A percentile compares a stretch with the other conserved stretches of the same genome.
Evolutionary conservation across 495 filamentous ascomycete species (phyloP).

Genomic region (Penicillium crystallinum): DNA sequence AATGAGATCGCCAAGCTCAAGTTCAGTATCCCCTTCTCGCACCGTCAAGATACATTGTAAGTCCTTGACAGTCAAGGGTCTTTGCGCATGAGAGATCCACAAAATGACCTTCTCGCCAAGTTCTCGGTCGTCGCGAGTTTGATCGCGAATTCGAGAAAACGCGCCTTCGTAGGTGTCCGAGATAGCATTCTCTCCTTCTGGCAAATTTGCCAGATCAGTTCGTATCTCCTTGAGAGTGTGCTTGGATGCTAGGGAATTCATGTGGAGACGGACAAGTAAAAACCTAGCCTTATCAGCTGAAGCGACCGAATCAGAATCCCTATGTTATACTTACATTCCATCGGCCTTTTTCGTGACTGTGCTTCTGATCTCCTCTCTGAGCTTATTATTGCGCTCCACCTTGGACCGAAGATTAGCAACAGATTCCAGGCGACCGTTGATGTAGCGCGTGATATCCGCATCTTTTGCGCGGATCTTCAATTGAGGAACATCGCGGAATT

Average conservation of each 20-base stretch:
- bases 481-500: not conserved
- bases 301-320: too few relatives aligned
- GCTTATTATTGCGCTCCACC: not conserved
- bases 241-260: not conserved
- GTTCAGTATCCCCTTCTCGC: not conserved
- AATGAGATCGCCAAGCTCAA: not conserved
- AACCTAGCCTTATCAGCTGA: not conserved
- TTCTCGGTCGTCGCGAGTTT: not conserved
- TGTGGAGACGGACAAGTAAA: not conserved
- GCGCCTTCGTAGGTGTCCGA: slow-evolving; percentile 1
- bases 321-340: slow-evolving; percentile 29
- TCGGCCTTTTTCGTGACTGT: slow-evolving; percentile 23
- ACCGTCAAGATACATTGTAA: not conserved
- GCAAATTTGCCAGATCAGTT: not conserved
- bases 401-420: not conserved
- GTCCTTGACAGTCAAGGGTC: not conserved
- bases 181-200: slow-evolving; percentile 1
- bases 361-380: slow-evolving; percentile 17
- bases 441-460: not conserved
- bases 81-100: slow-evolving; percentile 2
- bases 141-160: not conserved
- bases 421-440: not conserved
- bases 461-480: slow-evolving; percentile 1
- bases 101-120: slow-evolving; percentile 1
- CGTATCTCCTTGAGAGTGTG: not conserved